phyloP scores from a whole-genome alignment of 2,329 filamentous ascomycete genomes.

The Cercospora canescens region DNA sequence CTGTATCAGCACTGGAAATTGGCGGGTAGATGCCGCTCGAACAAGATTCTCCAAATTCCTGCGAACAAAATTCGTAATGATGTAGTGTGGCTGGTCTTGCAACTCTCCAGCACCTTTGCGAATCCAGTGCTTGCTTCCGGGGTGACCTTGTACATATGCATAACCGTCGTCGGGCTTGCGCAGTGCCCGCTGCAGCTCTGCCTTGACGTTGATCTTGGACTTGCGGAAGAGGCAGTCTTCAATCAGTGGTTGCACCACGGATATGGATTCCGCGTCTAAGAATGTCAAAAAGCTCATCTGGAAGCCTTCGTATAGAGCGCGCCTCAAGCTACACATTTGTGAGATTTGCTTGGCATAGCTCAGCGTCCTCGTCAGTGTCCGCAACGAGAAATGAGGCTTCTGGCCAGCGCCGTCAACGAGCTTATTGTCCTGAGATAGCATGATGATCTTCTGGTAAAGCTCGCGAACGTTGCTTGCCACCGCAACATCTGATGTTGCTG shows the following conservation, averaged over 20 bases:
- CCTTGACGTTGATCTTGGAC: constrained; percentile 62
- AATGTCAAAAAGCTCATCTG: constrained; percentile 97
- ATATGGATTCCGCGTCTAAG: constrained; percentile 78
- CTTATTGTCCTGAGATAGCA: constrained; percentile 74
- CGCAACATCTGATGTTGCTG: constrained; percentile 68
- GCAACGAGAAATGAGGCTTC: constrained; percentile 93
- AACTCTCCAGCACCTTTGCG: constrained; percentile 68
- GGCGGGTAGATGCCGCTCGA: constrained; percentile 84
- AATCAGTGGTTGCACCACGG: constrained; percentile 75
- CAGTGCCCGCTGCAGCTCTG: constrained; percentile 76
- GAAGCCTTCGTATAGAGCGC: constrained; percentile 91
- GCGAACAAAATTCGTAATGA: constrained; percentile 93
- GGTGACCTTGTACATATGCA: constrained; percentile 65
- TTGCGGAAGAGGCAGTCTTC: constrained; percentile 75
- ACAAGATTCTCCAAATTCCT: constrained; percentile 93
- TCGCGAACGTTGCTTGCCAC: constrained; percentile 78
- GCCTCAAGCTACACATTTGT: constrained; percentile 77
- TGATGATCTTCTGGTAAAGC: constrained; percentile 86
- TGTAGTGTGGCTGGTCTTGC: constrained; percentile 82
- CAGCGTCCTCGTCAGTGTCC: constrained; percentile 86
- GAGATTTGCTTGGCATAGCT: constrained; percentile 85
- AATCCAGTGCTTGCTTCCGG: constrained; percentile 63
- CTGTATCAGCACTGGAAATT: constrained; percentile 92
- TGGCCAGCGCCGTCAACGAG: constrained; percentile 95
- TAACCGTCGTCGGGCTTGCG: constrained; percentile 74